phyloP scores from a whole-genome alignment of 768 basidiomycete species.

The Favolaschia claudopus region DNA sequence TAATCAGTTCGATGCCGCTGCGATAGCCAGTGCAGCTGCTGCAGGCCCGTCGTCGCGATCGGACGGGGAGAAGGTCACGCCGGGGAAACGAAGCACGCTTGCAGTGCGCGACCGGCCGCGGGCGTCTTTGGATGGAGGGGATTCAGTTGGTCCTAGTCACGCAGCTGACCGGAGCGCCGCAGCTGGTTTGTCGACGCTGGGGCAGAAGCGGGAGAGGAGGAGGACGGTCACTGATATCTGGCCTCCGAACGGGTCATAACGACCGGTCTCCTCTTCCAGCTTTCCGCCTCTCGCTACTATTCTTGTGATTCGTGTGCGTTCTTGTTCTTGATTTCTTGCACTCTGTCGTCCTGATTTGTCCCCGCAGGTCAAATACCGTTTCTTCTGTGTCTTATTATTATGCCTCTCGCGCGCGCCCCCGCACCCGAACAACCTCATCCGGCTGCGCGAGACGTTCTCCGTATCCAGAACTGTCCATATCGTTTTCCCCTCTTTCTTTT shows the following conservation, averaged over 20 bases:
- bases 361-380: constrained; percentile 1
- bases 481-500: constrained; percentile 4
- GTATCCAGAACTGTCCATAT: constrained; percentile 17
- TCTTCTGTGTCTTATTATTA: constrained; percentile 16
- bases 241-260: constrained; percentile 33
- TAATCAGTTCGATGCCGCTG: constrained; percentile 30
- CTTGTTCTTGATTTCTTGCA: neutral
- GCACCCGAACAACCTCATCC: neutral
- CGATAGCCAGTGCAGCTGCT: constrained; percentile 22
- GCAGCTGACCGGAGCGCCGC: constrained; percentile 52
- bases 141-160: constrained; percentile 32
- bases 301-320: constrained; percentile 24
- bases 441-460: neutral
- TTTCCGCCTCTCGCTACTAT: constrained; percentile 5
- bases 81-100: constrained; percentile 46
- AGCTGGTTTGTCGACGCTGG: constrained; percentile 35
- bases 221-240: constrained; percentile 57
- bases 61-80: constrained; percentile 58
- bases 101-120: constrained; percentile 48
- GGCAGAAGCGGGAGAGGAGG: constrained; percentile 45
- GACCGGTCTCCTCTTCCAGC: neutral
- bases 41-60: constrained; percentile 41
- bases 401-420: neutral
- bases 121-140: constrained; percentile 53
- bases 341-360: neutral